These are phyloP conservation scores for Xylaria sp. DNA, from an alignment of 2,329 filamentous ascomycete genomes.

Conservation along the genomic window DNA sequence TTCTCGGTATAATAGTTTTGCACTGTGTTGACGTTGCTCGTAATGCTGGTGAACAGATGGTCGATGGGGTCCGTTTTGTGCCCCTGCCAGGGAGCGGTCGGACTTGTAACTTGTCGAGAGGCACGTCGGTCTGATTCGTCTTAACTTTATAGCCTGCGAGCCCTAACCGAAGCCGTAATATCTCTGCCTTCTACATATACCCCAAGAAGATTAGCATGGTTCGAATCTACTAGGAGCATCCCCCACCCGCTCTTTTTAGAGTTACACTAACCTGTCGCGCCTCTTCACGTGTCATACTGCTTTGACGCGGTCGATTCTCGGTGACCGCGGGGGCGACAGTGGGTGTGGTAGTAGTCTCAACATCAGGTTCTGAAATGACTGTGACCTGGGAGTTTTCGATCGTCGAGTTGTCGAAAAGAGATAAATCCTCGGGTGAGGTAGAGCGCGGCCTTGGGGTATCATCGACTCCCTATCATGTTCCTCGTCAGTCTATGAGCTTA, in stretches of 20 bases:
- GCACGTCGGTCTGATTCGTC: slow-evolving; percentile 76
- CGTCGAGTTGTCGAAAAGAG: slow-evolving; percentile 62
- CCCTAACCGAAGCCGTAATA: slow-evolving; percentile 74
- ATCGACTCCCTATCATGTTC: slow-evolving; percentile 29
- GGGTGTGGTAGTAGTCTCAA: slow-evolving; percentile 22
- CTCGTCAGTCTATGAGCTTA: slow-evolving; percentile 31
- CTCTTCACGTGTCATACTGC: slow-evolving; percentile 62
- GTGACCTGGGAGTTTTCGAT: slow-evolving; percentile 63
- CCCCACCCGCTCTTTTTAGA: background rate
- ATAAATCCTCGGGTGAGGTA: slow-evolving; percentile 57
- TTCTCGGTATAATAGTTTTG: background rate
- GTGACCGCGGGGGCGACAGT: slow-evolving; percentile 34
- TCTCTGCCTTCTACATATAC: slow-evolving; percentile 67
- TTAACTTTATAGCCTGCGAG: slow-evolving; percentile 80
- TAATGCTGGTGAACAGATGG: slow-evolving; percentile 21
- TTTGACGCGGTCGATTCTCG: slow-evolving; percentile 41
- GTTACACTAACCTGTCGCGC: slow-evolving; percentile 59
- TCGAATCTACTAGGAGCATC: background rate
- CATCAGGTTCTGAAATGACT: slow-evolving; percentile 62
- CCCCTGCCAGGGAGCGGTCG: slow-evolving; percentile 47
- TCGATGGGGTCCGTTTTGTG: background rate
- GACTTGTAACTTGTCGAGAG: slow-evolving; percentile 69
- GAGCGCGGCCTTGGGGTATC: slow-evolving; percentile 40
- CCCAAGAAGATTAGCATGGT: slow-evolving; percentile 23
- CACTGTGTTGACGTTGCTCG: slow-evolving; percentile 17